Base-by-base conservation (phyloP, 352 stramenopile species). In the Aphanomyces stellatus region DNA sequence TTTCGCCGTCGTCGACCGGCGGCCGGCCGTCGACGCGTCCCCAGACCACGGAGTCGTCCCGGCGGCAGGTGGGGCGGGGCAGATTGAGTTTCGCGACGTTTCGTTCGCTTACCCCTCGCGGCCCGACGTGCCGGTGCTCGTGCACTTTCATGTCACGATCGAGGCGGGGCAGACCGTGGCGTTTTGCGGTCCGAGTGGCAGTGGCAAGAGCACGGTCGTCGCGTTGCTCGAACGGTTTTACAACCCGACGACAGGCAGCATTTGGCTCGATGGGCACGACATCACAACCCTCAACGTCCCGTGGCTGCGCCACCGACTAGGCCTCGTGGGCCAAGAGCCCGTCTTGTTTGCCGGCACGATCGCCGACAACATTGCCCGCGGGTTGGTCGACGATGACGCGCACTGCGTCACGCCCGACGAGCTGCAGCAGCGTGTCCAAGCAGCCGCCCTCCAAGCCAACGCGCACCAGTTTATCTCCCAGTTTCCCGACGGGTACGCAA, bases 71-170 rank as follows among this genome's bases (percentile, higher is more conserved):
- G 63, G 62, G 6, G 73, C 76, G 19, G 78, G 78, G 1, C 43
- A 62, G 0, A 53, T 95, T 5, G 63, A 79, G 8, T 88, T 87
- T 30, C 57, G 75, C 7, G 69, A 85, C 56, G 70, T 95, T 55
- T 70, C 76, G 33, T 96, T 96, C 69, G 69, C 74, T 15, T 96
- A 96, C 71, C 87, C 87, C 13, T 86, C 66, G n/a, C 80, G 87
- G 6, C 79, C 80, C 0, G 53, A 62, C 17, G 34, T 56, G 3
- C 28, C 31, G 4, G 34, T 73, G 5, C 57, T 73, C 27, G 33
- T 28, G 13, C 37, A 73, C 19, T 73, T 73, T 43, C 31, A 68
- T 19, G 2, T 73, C n/a, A 67, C 34, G 13, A 73, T 87, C 43
- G 70, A 80, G 53, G 40, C 69, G 11, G 76, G 76, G 15, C 62